Percentiles rank a stretch among this genome's conserved stretches.
Conservation (phyloP, 345 rosid species). For the Erysimum cheiranthoides region DNA sequence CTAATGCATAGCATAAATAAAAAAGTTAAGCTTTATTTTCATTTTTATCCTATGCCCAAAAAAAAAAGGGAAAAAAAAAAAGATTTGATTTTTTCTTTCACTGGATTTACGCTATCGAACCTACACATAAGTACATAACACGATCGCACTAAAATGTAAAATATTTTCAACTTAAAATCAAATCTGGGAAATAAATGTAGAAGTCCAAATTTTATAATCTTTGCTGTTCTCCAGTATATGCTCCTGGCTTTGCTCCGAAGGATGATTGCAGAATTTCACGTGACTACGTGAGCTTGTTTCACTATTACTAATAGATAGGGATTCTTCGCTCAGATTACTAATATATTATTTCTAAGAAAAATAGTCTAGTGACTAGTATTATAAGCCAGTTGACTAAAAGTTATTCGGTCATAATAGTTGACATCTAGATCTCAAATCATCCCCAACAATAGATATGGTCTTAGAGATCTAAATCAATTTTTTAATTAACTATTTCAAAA, state of each 20-base stretch:
- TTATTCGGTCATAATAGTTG: constrained; percentile 19
- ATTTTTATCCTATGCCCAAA: too few relatives aligned
- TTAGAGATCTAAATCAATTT: too few relatives aligned
- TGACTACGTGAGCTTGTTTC: constrained; percentile 37
- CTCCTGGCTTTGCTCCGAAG: constrained; percentile 44
- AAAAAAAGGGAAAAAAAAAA: too few relatives aligned
- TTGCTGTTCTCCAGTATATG: constrained; percentile 33
- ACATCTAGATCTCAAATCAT: constrained; percentile 42
- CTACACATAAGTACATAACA: neutral
- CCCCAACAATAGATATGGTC: too few relatives aligned
- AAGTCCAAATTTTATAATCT: neutral
- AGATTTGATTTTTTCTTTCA: too few relatives aligned
- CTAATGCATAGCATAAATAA: too few relatives aligned
- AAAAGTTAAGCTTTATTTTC: too few relatives aligned
- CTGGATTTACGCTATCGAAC: neutral
- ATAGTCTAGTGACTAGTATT: neutral
- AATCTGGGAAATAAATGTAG: neutral
- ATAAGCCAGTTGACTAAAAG: constrained; percentile 26
- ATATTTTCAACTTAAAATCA: neutral
- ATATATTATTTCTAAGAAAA: neutral
- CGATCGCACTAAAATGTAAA: neutral
- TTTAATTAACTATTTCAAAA: too few relatives aligned
- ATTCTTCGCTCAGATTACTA: constrained; percentile 2
- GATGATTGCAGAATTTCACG: constrained; percentile 39
- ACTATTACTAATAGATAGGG: constrained; percentile 17